Conservation (phyloP, 331 rosid species). For the Rhamnella rubrinervis region DNA sequence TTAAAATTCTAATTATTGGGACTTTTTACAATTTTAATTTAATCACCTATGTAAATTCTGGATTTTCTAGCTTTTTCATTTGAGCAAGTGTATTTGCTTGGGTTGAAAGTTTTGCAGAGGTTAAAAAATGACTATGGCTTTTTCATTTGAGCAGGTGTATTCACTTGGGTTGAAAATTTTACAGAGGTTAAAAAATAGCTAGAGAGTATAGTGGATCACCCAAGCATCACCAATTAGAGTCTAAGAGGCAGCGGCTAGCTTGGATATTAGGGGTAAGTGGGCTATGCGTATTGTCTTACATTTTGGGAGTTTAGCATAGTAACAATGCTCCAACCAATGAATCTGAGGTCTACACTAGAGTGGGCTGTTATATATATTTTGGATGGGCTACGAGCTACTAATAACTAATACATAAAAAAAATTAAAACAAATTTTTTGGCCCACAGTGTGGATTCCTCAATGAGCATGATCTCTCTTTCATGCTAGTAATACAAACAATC, state of each 20-base stretch:
- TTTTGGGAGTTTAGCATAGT: constrained; percentile 74
- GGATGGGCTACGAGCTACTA: too few relatives aligned
- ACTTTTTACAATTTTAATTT: neutral
- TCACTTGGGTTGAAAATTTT: neutral
- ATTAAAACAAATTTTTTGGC: too few relatives aligned
- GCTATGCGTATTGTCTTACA: constrained; percentile 66
- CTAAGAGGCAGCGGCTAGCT: constrained; percentile 64
- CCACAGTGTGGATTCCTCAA: too few relatives aligned
- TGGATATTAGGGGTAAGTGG: constrained; percentile 79
- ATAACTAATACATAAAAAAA: too few relatives aligned
- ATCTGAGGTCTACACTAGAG: constrained; percentile 44
- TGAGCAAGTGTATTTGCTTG: too few relatives aligned
- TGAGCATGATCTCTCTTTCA: too few relatives aligned
- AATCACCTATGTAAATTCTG: neutral
- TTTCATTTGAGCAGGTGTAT: neutral
- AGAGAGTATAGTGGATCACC: constrained; percentile 87
- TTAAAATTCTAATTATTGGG: neutral
- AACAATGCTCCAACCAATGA: constrained; percentile 40
- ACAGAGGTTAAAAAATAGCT: constrained; percentile 51
- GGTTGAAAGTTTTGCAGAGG: too few relatives aligned
- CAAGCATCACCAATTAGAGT: constrained; percentile 69
- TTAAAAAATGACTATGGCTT: too few relatives aligned
- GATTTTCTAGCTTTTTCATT: neutral
- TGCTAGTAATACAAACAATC: too few relatives aligned
- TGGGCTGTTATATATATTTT: too few relatives aligned